phyloP scores from a whole-genome alignment of 345 rosid genomes.

The Brassica cretica region DNA sequence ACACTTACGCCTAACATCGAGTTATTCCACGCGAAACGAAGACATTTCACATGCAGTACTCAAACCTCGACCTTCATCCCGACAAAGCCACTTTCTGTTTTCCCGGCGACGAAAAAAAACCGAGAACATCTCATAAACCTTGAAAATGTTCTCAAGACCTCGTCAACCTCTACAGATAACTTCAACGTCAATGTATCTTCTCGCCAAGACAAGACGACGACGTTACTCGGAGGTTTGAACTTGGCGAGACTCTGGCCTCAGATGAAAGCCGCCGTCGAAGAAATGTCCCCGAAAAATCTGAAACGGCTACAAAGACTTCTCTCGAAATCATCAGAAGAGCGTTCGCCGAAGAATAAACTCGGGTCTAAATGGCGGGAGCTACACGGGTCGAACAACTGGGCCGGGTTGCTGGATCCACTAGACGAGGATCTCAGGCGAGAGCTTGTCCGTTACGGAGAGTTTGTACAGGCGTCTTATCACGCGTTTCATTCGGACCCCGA shows the following conservation, averaged over 20 bases:
- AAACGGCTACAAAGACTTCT: constrained; percentile 71
- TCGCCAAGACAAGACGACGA: constrained; percentile 26
- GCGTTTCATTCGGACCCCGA: constrained; percentile 76
- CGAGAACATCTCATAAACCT: constrained; percentile 55
- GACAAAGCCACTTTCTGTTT: not conserved
- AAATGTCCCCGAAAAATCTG: constrained; percentile 79
- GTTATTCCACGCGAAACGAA: constrained; percentile 46
- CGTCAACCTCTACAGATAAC: constrained; percentile 4
- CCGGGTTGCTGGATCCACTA: constrained; percentile 50
- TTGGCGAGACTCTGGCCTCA: constrained; percentile 75
- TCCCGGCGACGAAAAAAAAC: constrained; percentile 11
- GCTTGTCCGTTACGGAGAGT: constrained; percentile 51
- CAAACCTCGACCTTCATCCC: constrained; percentile 53
- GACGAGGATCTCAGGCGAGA: constrained; percentile 55
- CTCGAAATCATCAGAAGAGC: constrained; percentile 68
- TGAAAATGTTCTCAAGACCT: constrained; percentile 45
- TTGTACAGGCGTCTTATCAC: constrained; percentile 50
- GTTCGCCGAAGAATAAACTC: constrained; percentile 80
- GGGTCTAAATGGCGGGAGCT: constrained; percentile 76
- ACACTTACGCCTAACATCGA: constrained; percentile 52
- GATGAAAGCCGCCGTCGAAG: constrained; percentile 74
- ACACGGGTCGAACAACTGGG: constrained; percentile 50
- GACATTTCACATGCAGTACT: constrained; percentile 52
- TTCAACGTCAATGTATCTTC: not conserved
- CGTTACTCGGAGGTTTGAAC: constrained; percentile 56